A percentile compares a stretch with the other conserved stretches of the same genome.
Conservation (phyloP, 352 stramenopile genomes). For the Phytophthora macrochlamydospora region DNA sequence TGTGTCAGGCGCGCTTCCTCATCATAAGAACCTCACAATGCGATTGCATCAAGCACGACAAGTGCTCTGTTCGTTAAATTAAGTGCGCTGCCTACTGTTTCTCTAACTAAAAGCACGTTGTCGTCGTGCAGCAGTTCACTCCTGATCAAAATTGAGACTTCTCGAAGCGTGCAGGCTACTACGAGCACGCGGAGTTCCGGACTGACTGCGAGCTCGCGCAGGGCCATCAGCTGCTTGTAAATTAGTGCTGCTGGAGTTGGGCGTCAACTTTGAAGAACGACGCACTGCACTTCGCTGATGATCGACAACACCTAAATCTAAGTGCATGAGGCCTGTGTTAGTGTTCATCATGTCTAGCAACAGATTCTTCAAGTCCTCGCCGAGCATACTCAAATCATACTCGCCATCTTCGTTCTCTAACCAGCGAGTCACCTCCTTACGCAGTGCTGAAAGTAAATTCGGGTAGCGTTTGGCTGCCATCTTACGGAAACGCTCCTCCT, state of each 20-base stretch:
- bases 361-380: constrained; percentile 72
- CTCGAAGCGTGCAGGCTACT: constrained; percentile 1
- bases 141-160: constrained; percentile 29
- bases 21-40: constrained; percentile 37
- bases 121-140: constrained; percentile 3
- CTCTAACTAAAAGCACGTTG: not conserved
- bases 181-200: constrained; percentile 18
- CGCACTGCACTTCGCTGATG: constrained; percentile 37
- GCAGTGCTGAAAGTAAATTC: constrained; percentile 49
- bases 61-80: not conserved
- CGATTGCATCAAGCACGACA: constrained; percentile 5
- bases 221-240: constrained; percentile 26
- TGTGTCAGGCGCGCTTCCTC: constrained; percentile 19
- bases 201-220: constrained; percentile 45
- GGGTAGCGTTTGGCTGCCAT: constrained; percentile 75
- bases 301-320: constrained; percentile 67
- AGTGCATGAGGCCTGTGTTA: constrained; percentile 83
- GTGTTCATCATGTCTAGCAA: constrained; percentile 85
- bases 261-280: constrained; percentile 35
- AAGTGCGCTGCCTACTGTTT: not conserved
- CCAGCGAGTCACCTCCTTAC: constrained; percentile 78
- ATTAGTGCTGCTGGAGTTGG: constrained; percentile 7
- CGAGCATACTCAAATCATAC: constrained; percentile 75
- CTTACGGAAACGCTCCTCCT: constrained; percentile 83
- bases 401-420: constrained; percentile 71